Base-by-base conservation (phyloP, 2,329 filamentous ascomycete genomes). In the Fusarium algeriense region DNA sequence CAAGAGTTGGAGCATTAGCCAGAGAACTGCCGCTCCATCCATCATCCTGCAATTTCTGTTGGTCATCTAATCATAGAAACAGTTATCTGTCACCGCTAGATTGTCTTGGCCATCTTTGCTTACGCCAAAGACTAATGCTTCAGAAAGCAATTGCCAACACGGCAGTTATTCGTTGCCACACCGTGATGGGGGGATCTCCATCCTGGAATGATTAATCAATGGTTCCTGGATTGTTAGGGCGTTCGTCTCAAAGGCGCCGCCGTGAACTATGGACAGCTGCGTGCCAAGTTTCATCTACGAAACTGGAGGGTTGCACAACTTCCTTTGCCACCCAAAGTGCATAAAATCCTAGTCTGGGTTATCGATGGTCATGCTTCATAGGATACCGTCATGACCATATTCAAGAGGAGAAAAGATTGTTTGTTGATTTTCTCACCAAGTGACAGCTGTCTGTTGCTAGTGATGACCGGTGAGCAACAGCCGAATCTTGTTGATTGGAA, bases 221-320 rank as follows among this genome's bases (percentile, higher is more conserved):
- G 34, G 53, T 56, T 43, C 54, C 48, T 59, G 45, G 23, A 53
- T 50, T 57, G 28, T 45, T 48, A 19, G 11, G 43, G 56, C 26
- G 46, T 65, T 53, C 57, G 43, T 61, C 64, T 55, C 58, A 52
- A 70, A 66, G 56, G 50, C 60, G 52, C 66, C 63, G 46, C 66
- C 67, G 67, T 64, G 71, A 75, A 71, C 61, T 64, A 49, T 68
- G 73, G 64, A 49, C 62, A 59, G 62, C 57, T 66, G 65, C 67
- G 67, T 67, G 45, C 46, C 62, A 60, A 58, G 62, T 71, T 71
- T 73, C 70, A 71, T 70, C 50, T 57, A 57, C 61, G 61, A 55
- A 68, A 58, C 59, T 46, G 60, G 46, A 20, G 48, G 53, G 73
- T 71, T 17, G 45, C 64, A 75, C 74, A 64, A 17, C 35, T 60